These are phyloP conservation scores for Spencermartinsiella europaea DNA, from an alignment of 805 yeast genomes.

Conservation along the genomic window DNA sequence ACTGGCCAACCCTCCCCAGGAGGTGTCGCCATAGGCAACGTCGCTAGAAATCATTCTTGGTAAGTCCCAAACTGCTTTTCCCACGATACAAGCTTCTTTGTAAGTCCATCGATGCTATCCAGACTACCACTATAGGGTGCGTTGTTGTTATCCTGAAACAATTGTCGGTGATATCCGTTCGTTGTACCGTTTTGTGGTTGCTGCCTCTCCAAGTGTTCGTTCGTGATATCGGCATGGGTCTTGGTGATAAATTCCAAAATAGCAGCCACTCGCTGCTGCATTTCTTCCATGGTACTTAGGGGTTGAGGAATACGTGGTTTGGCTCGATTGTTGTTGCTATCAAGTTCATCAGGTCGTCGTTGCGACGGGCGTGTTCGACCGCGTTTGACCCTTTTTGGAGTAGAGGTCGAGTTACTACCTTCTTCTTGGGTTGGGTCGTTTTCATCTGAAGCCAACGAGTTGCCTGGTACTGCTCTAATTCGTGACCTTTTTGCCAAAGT, in stretches of 20 bases:
- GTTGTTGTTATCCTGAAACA: slow-evolving; percentile 13
- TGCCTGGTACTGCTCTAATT: too few relatives aligned
- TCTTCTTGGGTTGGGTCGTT: too few relatives aligned
- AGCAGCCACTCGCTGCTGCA: slow-evolving; percentile 83
- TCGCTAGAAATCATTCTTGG: too few relatives aligned
- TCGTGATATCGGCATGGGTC: slow-evolving; percentile 75
- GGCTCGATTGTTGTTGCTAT: slow-evolving; percentile 35
- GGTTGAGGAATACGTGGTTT: slow-evolving; percentile 81
- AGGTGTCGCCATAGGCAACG: too few relatives aligned
- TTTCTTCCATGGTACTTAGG: slow-evolving; percentile 69
- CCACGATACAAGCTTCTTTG: slow-evolving; percentile 70
- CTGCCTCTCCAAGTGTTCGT: slow-evolving; percentile 59
- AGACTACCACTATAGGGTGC: slow-evolving; percentile 52
- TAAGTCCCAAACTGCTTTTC: slow-evolving; percentile 62
- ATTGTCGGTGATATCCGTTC: slow-evolving; percentile 22
- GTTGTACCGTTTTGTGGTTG: slow-evolving; percentile 39
- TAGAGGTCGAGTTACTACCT: too few relatives aligned
- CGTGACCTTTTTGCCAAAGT: too few relatives aligned
- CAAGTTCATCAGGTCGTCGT: too few relatives aligned
- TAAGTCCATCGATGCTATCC: slow-evolving; percentile 62
- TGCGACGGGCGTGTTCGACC: too few relatives aligned
- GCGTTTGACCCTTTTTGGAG: too few relatives aligned
- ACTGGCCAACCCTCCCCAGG: too few relatives aligned
- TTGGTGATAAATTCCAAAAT: slow-evolving; percentile 87
- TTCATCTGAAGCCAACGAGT: too few relatives aligned